Evolutionary conservation across 768 basidiomycete genomes (phyloP), one percentile per base, ranked within the genome.

Genomic region (Collybia nuda): DNA sequence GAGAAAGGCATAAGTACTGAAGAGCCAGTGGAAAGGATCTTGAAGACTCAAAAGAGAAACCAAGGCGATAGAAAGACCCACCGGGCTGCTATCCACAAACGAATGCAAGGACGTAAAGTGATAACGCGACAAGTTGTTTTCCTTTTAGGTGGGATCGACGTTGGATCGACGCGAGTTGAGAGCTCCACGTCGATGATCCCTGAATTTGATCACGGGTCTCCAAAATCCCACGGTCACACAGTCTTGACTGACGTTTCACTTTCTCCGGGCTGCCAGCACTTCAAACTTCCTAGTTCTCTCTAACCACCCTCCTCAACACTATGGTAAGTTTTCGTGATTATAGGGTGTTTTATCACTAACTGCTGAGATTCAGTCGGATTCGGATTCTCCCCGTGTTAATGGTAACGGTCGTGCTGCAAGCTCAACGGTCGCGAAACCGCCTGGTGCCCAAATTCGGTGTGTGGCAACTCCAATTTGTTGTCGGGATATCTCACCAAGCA

Each of bases 371-470:
- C 52, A 91, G 90, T 92, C 90, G 58, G 90, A 92, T 74, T 90
- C 90, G 62, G 90, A 92, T 64, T 76, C 79, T 54, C 73, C 83
- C 58, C 74, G 72, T 58, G 58, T 73, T 59, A 69, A 71, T 66
- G 57, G 68, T 65, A 55, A 66, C 45, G 51, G 68, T 42, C 73
- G 74, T 56, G 66, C 68, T 54, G 67, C 67, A 60, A 53, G 75
- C 40, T 72, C 72, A 38, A 76, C 72, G 38, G 81, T 87, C 48
- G 84, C 81, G 43, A 88, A 82, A 70, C 88, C 89, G 6, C 84
- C 87, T 53, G 88, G 87, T 63, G 85, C 86, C 56, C 86, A 88
- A 70, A 83, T 92, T 72, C 84, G 90, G 89, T 93, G 55, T 41
- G 81, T 74, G 26, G 29, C 24, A 6, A 37, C 24, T 9, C n/a